Evolutionary conservation across 2,329 filamentous ascomycete genomes (phyloP).

Genomic region (Cercospora canescens): DNA sequence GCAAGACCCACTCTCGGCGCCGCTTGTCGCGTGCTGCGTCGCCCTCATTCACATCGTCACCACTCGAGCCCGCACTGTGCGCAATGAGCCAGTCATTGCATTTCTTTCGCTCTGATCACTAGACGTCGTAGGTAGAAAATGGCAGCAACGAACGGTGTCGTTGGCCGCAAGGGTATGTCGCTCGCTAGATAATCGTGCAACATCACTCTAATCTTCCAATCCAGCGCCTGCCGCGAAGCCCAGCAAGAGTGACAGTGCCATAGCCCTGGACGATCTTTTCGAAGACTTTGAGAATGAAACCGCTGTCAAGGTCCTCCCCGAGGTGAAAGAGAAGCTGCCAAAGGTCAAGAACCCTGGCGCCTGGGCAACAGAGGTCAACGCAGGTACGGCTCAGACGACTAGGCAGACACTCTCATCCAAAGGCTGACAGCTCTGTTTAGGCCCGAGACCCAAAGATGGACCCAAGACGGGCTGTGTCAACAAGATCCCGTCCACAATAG

Average conservation of each 20-base stretch:
- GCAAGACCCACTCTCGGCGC: constrained; percentile 1
- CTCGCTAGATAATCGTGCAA: neutral
- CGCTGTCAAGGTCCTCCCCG: constrained; percentile 25
- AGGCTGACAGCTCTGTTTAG: neutral
- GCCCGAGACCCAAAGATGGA: constrained; percentile 24
- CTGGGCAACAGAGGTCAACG: constrained; percentile 35
- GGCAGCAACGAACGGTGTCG: constrained; percentile 33
- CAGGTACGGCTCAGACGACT: constrained; percentile 17
- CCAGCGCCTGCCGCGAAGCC: constrained; percentile 25
- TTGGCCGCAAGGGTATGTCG: constrained; percentile 34
- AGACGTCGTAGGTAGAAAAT: constrained; percentile 18
- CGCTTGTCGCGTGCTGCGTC: constrained; percentile 3
- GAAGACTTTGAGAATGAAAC: constrained; percentile 30
- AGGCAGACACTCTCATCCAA: neutral
- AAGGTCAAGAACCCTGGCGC: constrained; percentile 35
- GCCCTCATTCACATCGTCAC: neutral
- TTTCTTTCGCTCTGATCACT: neutral
- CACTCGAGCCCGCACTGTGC: neutral
- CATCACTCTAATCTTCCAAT: constrained; percentile 21
- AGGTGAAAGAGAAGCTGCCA: constrained; percentile 32
- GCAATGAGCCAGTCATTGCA: neutral
- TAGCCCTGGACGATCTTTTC: constrained; percentile 33
- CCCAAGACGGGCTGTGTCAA: constrained; percentile 38
- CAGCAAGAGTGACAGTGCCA: constrained; percentile 23
- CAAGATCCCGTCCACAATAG: constrained; percentile 71